A percentile compares a stretch with the other conserved stretches of the same genome.
phyloP scores from a whole-genome alignment of 805 yeast species.

The Candida sphagnicola region DNA sequence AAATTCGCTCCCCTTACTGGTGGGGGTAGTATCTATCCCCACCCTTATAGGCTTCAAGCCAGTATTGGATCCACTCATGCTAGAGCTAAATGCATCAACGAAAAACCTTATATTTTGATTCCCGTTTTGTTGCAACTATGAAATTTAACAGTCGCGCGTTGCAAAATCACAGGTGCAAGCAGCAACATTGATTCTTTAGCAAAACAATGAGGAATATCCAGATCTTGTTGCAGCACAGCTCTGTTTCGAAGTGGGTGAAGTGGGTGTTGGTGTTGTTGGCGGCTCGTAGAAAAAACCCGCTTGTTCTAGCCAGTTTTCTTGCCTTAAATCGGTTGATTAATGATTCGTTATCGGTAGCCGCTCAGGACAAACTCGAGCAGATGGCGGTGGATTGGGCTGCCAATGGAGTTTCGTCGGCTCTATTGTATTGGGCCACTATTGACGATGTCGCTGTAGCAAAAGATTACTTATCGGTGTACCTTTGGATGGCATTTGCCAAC shows the following conservation, averaged over 20 bases:
- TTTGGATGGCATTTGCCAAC: conserved; percentile 23
- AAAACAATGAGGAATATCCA: conserved; percentile 1
- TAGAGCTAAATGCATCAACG: background rate
- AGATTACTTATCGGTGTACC: conserved; percentile 33
- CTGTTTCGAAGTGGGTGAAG: conserved; percentile 12
- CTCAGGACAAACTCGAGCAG: background rate
- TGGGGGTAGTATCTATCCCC: background rate
- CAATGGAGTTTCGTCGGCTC: background rate
- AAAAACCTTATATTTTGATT: no score
- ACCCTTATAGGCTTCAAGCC: conserved; percentile 2
- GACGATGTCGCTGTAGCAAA: conserved; percentile 27
- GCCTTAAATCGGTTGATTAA: conserved; percentile 29
- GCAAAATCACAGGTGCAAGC: background rate
- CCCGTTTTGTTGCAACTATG: no score
- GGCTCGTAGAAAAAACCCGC: conserved; percentile 13
- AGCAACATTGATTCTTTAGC: no score
- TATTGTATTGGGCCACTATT: conserved; percentile 20
- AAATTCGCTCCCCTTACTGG: background rate
- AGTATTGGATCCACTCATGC: background rate
- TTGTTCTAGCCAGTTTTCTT: conserved; percentile 20
- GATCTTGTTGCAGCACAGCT: conserved; percentile 4
- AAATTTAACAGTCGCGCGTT: background rate
- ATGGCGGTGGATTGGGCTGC: conserved; percentile 6
- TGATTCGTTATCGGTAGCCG: conserved; percentile 5
- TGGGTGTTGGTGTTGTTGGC: conserved; percentile 23